Conservation (phyloP, 768 basidiomycete species). For the Lepiota venenata region DNA sequence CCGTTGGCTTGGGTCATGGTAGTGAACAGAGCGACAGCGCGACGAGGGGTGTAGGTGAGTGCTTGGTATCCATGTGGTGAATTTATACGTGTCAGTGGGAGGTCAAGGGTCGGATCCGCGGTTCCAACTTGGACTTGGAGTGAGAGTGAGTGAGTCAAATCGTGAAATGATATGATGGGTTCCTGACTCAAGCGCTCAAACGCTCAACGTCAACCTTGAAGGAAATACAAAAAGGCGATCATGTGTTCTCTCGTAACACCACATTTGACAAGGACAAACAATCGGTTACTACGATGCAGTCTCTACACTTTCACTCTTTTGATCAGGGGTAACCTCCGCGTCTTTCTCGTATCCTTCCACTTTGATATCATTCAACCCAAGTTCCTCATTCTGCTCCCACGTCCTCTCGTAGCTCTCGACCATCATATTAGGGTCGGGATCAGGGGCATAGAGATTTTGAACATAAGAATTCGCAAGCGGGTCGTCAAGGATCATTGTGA, state of each 20-base stretch:
- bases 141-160: too few species aligned
- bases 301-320: not conserved
- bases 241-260: too few species aligned
- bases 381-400: constrained; percentile 90
- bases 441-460: constrained; percentile 96
- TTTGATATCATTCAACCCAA: constrained; percentile 89
- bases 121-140: too few species aligned
- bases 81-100: too few species aligned
- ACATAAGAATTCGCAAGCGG: constrained; percentile 94
- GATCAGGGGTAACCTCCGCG: constrained; percentile 9
- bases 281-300: not conserved
- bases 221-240: not conserved
- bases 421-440: constrained; percentile 92
- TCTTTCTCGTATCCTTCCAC: constrained; percentile 68
- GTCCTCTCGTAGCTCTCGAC: constrained; percentile 81
- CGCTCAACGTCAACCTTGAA: too few species aligned
- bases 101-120: too few species aligned
- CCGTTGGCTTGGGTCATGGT: not conserved
- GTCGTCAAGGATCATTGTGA: constrained; percentile 93
- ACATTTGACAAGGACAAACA: too few species aligned
- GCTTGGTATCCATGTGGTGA: too few species aligned
- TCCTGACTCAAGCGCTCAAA: too few species aligned
- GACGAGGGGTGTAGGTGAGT: too few species aligned
- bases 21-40: not conserved
- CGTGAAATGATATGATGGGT: too few species aligned